Conservation (phyloP, 2,329 filamentous ascomycete genomes). For the Colletotrichum cereale region DNA sequence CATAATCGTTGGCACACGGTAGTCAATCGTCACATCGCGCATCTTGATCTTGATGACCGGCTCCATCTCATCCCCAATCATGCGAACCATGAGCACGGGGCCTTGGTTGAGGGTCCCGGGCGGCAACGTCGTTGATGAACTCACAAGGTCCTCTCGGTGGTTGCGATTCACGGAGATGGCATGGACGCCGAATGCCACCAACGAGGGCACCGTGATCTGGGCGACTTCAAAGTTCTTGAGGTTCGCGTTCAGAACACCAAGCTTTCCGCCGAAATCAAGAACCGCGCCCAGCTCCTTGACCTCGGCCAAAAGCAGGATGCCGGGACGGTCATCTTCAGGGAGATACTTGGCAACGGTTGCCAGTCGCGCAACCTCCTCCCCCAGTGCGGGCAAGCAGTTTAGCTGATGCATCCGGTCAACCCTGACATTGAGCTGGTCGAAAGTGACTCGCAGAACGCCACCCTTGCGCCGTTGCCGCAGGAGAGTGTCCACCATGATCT, state of each 20-base stretch:
- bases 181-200: slow-evolving; percentile 82
- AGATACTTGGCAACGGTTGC: slow-evolving; percentile 94
- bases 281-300: slow-evolving; percentile 73
- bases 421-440: slow-evolving; percentile 73
- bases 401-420: slow-evolving; percentile 75
- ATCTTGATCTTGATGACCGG: slow-evolving; percentile 90
- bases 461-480: slow-evolving; percentile 89
- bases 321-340: slow-evolving; percentile 94
- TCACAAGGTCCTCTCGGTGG: slow-evolving; percentile 77
- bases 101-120: slow-evolving; percentile 41
- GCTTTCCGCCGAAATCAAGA: slow-evolving; percentile 73
- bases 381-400: slow-evolving; percentile 76
- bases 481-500: slow-evolving; percentile 94
- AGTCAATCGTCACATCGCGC: slow-evolving; percentile 87
- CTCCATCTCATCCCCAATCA: slow-evolving; percentile 95
- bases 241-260: slow-evolving; percentile 74
- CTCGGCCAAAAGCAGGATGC: slow-evolving; percentile 80
- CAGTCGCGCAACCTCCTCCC: slow-evolving; percentile 83
- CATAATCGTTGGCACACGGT: slow-evolving; percentile 86
- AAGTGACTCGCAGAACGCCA: slow-evolving; percentile 78
- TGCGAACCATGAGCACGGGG: slow-evolving; percentile 83
- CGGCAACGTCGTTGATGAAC: slow-evolving; percentile 54
- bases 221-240: slow-evolving; percentile 76
- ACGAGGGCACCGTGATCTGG: slow-evolving; percentile 86
- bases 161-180: slow-evolving; percentile 74